phyloP scores from a whole-genome alignment of 2,329 filamentous ascomycete genomes.

The Zymoseptoria crescenta region DNA sequence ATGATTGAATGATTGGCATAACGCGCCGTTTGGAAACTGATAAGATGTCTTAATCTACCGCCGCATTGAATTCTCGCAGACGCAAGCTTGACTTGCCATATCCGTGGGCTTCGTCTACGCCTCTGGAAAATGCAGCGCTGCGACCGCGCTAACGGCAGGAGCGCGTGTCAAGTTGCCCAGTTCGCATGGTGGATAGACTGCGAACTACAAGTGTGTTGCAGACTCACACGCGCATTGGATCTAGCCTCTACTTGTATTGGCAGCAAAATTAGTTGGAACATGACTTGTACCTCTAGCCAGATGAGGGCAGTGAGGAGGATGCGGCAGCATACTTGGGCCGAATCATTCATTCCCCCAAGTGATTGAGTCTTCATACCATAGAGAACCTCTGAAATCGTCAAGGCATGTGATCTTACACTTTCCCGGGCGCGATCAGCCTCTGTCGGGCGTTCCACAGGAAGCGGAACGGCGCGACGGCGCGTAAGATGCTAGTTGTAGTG shows the following conservation, averaged over 20 bases:
- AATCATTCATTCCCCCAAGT: background rate
- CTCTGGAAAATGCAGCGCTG: background rate
- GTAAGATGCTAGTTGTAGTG: background rate
- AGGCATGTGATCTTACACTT: background rate
- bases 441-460: background rate
- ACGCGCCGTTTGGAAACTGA: background rate
- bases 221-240: background rate
- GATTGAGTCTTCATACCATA: background rate
- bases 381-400: background rate
- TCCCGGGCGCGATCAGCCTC: background rate
- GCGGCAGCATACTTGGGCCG: background rate
- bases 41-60: no score
- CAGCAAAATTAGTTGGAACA: background rate
- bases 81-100: background rate
- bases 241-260: background rate
- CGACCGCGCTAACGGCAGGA: conserved; percentile 1
- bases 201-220: background rate
- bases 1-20: conserved; percentile 8
- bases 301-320: background rate
- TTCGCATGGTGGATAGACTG: background rate
- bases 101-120: background rate
- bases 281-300: background rate
- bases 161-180: background rate
- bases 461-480: background rate
- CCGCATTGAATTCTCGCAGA: background rate